Conservation (phyloP, 2,329 filamentous ascomycete genomes). For the Penicillium fuscoglaucum region DNA sequence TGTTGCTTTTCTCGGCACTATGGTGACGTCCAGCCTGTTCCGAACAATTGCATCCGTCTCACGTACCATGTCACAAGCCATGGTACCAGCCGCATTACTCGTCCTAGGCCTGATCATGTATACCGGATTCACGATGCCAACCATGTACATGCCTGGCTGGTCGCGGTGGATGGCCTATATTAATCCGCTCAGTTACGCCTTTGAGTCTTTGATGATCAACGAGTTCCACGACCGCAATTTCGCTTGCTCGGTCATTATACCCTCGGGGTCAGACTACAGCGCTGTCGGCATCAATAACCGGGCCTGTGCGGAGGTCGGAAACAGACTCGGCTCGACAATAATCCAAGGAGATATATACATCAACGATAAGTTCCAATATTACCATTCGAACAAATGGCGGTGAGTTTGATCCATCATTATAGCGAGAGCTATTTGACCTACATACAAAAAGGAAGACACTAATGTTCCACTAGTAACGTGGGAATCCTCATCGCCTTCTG, state of each 20-base stretch:
- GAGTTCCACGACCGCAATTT: constrained; percentile 70
- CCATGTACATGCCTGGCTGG: constrained; percentile 70
- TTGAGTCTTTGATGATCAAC: constrained; percentile 79
- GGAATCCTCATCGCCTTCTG: not conserved
- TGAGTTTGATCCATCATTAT: not conserved
- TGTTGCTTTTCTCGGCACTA: constrained; percentile 67
- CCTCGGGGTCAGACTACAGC: constrained; percentile 43
- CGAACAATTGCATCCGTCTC: constrained; percentile 72
- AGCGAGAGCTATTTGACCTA: not conserved
- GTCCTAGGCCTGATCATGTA: constrained; percentile 47
- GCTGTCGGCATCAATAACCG: constrained; percentile 35
- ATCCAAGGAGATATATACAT: not conserved
- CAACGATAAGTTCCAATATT: not conserved
- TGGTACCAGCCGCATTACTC: constrained; percentile 56
- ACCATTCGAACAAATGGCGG: not conserved
- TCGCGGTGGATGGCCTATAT: constrained; percentile 80
- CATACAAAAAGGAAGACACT: not conserved
- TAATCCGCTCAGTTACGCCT: constrained; percentile 75
- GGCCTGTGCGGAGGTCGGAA: constrained; percentile 29
- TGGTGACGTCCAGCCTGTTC: constrained; percentile 82
- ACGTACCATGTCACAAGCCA: constrained; percentile 58
- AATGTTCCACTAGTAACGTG: not conserved
- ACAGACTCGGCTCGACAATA: not conserved
- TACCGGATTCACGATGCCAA: constrained; percentile 48
- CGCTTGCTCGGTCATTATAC: constrained; percentile 46